Base-by-base conservation (phyloP, 2,329 filamentous ascomycete genomes). In the Calonectria naviculata region DNA sequence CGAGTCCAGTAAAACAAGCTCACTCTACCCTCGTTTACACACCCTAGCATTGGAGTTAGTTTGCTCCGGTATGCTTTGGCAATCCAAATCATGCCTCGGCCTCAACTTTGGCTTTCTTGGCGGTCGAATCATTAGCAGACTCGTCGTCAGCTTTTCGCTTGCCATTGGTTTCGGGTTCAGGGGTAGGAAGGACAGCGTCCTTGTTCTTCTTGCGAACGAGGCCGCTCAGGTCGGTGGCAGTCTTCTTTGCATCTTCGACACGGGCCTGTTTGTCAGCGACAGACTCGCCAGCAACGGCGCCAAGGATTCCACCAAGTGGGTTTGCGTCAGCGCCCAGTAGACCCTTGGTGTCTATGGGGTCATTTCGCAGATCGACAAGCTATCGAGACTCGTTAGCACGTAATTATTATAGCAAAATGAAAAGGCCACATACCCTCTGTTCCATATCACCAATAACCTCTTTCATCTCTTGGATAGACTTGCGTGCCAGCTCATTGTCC, bases 401-500 rank as follows among this genome's bases (percentile, higher is more conserved):
- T 3, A 7, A 61, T 47, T 15, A 24, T 13, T 1, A 54, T 29
- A 12, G 2, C 34, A n/a, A 13, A 58, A 31, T 21, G 7, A n/a
- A 24, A 71, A 68, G 73, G 74, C 10, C 66, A 83, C 89, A 83
- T 84, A 93, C 91, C 75, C 93, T 87, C 80, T 92, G 89, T 84
- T 95, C 91, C 90, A 97, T 94, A 75, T 97, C 94, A 65, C 89
- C 88, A 58, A 96, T 88, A 75, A 97, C 91, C 71, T 95, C 93
- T 83, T 93, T 94, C 74, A 94, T 93, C 72, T 97, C 93, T 65
- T 86, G 83, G 71, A 97, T 93, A 71, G 89, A 87, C 72, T 86
- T 87, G 76, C 90, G 86, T 47, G 89, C 89, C 72, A 90, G 79
- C 61, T 93, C 92, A 74, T 92, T 92, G 70, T 94, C 92, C 78